Evolutionary conservation across 306 rosid genomes (phyloP).

Genomic region (Cucumis sativus): DNA sequence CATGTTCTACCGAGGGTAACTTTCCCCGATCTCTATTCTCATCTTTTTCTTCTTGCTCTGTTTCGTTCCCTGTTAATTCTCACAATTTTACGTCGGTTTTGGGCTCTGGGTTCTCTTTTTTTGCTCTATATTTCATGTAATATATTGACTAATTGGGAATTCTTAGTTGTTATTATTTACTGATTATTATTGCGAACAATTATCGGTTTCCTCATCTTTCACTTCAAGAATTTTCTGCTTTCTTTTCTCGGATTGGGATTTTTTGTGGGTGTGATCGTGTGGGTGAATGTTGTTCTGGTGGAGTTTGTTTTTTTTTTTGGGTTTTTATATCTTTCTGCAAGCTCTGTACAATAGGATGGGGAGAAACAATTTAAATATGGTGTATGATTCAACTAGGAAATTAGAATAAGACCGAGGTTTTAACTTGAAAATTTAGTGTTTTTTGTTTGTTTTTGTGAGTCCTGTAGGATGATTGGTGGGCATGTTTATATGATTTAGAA

Average conservation of each 20-base stretch:
- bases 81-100: neutral
- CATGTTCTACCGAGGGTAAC: constrained; percentile 12
- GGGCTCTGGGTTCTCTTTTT: neutral
- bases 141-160: neutral
- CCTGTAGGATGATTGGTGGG: neutral
- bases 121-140: neutral
- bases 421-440: neutral
- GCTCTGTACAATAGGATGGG: neutral
- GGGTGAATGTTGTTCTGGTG: neutral
- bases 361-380: neutral
- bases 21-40: neutral
- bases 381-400: neutral
- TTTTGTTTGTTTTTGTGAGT: neutral
- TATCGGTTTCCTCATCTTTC: neutral
- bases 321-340: neutral
- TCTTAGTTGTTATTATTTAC: neutral
- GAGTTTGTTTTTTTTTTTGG: neutral
- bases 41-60: neutral
- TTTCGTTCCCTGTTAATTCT: neutral
- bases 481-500: neutral
- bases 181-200: neutral
- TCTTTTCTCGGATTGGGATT: neutral
- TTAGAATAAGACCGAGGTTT: neutral
- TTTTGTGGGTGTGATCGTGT: neutral
- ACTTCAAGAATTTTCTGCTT: neutral